phyloP scores from a whole-genome alignment of 257 asterid species.

The Plantago major region DNA sequence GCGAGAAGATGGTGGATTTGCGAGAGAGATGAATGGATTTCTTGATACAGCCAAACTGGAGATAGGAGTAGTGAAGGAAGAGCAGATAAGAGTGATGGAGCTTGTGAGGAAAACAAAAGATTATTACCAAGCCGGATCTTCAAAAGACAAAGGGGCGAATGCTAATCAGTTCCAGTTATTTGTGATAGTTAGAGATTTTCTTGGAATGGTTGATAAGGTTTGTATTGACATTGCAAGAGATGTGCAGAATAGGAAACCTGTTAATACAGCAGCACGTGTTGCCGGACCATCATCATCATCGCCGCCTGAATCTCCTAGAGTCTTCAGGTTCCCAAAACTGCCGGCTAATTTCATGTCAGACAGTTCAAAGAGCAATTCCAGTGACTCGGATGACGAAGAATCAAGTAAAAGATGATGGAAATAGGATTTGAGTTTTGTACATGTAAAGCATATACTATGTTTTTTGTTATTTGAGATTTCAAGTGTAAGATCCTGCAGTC shows the following conservation, averaged over 20 bases:
- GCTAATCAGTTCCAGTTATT: constrained; percentile 54
- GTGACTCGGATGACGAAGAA: constrained; percentile 43
- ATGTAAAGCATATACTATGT: constrained; percentile 16
- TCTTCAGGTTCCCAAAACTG: constrained; percentile 73
- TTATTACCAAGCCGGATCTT: constrained; percentile 72
- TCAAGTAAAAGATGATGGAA: constrained; percentile 25
- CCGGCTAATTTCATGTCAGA: constrained; percentile 80
- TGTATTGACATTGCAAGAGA: constrained; percentile 78
- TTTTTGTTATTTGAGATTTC: constrained; percentile 18
- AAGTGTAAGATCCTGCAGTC: constrained; percentile 25
- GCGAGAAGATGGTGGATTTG: constrained; percentile 37
- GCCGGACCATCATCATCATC: constrained; percentile 40
- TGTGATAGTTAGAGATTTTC: constrained; percentile 66
- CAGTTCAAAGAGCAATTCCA: constrained; percentile 39
- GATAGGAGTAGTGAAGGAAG: constrained; percentile 43
- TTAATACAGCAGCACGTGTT: constrained; percentile 28
- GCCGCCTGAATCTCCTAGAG: constrained; percentile 47
- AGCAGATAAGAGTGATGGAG: constrained; percentile 61
- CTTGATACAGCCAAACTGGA: constrained; percentile 62
- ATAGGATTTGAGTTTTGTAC: constrained; percentile 30
- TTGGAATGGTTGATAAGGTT: constrained; percentile 80
- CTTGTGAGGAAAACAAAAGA: constrained; percentile 74
- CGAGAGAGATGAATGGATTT: constrained; percentile 46
- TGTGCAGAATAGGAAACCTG: constrained; percentile 56
- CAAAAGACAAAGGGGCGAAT: constrained; percentile 38